Conservation (phyloP, 2,329 filamentous ascomycete genomes). For the Trematosphaeria pertusa region DNA sequence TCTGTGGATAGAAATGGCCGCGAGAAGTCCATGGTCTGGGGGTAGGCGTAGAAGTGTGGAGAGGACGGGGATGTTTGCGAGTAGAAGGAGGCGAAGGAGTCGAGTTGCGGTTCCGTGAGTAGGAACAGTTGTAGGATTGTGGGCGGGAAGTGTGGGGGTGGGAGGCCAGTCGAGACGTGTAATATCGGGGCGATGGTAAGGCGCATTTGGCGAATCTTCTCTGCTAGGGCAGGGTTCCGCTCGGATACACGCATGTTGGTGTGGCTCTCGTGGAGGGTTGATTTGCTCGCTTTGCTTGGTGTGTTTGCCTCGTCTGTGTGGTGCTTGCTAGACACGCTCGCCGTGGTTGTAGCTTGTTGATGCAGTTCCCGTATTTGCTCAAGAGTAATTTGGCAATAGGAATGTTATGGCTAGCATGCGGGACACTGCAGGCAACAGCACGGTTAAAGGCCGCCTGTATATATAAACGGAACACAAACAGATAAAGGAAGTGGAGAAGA, state of each 20-base stretch:
- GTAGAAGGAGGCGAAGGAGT: slow-evolving; percentile 74
- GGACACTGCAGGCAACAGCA: slow-evolving; percentile 18
- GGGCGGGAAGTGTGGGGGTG: slow-evolving; percentile 70
- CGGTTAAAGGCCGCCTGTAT: slow-evolving; percentile 19
- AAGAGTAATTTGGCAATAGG: too few species aligned
- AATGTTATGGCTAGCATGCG: slow-evolving; percentile 6
- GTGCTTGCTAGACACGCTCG: too few species aligned
- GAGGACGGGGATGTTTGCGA: slow-evolving; percentile 70
- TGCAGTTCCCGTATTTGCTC: too few species aligned
- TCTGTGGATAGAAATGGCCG: slow-evolving; percentile 46
- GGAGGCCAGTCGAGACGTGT: slow-evolving; percentile 65
- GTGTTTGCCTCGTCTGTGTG: slow-evolving; percentile 24
- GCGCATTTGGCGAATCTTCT: slow-evolving; percentile 71
- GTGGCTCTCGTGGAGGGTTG: slow-evolving; percentile 10
- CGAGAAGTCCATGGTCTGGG: slow-evolving; percentile 71
- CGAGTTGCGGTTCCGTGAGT: slow-evolving; percentile 73
- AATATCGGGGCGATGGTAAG: slow-evolving; percentile 70
- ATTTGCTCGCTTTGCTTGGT: slow-evolving; percentile 7
- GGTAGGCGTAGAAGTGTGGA: slow-evolving; percentile 62
- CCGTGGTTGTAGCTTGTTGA: too few species aligned
- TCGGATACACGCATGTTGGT: slow-evolving; percentile 16
- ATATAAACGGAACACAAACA: slow-evolving; percentile 38
- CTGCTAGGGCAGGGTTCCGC: slow-evolving; percentile 58
- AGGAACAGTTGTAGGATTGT: slow-evolving; percentile 77
- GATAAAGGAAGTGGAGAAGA: slow-evolving; percentile 27